Percentiles rank a stretch among this genome's conserved stretches.
phyloP scores from a whole-genome alignment of 257 asterid genomes.

The Lithospermum erythrorhizon region DNA sequence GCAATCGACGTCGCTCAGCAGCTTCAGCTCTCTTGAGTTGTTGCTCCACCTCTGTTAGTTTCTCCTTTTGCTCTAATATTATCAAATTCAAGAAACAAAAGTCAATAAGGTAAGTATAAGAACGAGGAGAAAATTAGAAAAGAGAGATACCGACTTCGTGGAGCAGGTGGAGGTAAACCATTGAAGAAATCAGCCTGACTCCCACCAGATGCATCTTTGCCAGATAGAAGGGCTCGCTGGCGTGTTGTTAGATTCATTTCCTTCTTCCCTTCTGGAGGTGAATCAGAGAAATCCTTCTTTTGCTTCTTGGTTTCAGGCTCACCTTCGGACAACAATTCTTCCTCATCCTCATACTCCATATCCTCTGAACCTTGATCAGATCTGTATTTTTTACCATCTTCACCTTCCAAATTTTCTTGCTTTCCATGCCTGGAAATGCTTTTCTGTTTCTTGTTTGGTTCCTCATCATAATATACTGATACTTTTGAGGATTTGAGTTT shows the following conservation, averaged over 20 bases:
- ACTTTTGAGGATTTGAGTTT: constrained; percentile 62
- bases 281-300: constrained; percentile 50
- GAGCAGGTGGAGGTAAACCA: constrained; percentile 36
- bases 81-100: constrained; percentile 4
- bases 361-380: constrained; percentile 41
- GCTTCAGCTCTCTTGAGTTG: constrained; percentile 38
- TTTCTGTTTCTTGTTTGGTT: constrained; percentile 30
- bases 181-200: constrained; percentile 37
- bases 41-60: constrained; percentile 38
- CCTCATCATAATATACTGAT: constrained; percentile 36
- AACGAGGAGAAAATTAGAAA: background rate
- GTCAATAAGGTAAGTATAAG: background rate
- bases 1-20: constrained; percentile 38
- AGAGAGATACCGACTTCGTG: constrained; percentile 28
- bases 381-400: constrained; percentile 37
- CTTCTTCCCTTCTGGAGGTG: constrained; percentile 55
- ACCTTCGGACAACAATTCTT: constrained; percentile 42
- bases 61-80: constrained; percentile 35
- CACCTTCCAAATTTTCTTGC: constrained; percentile 29
- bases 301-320: constrained; percentile 48
- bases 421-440: constrained; percentile 23
- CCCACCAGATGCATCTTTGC: constrained; percentile 27
- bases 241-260: constrained; percentile 84
- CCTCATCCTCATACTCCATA: constrained; percentile 47
- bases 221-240: constrained; percentile 45